Percentiles rank a stretch among this genome's conserved stretches.
Evolutionary conservation across 2,329 filamentous ascomycete genomes (phyloP).

Genomic region (Cladosporium velox): DNA sequence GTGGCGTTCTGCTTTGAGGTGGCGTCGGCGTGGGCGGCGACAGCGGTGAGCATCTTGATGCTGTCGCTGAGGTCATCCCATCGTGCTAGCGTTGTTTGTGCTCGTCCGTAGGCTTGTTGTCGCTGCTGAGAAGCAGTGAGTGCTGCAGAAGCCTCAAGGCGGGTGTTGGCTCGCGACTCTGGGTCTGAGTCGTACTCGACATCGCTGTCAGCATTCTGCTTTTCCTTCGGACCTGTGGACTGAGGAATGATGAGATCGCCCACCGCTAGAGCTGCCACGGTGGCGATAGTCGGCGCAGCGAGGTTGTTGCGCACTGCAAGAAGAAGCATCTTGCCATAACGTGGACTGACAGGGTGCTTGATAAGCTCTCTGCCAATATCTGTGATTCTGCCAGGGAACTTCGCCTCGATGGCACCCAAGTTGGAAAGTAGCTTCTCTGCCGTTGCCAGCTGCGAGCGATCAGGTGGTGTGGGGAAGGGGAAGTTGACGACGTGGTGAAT

Average conservation of each 20-base stretch:
- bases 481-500: slow-evolving; percentile 89
- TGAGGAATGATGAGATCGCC: slow-evolving; percentile 86
- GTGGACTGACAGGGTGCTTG: slow-evolving; percentile 83
- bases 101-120: slow-evolving; percentile 66
- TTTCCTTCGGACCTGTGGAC: slow-evolving; percentile 18
- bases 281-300: slow-evolving; percentile 79
- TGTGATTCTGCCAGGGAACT: slow-evolving; percentile 68
- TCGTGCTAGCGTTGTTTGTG: slow-evolving; percentile 75
- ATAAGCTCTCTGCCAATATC: slow-evolving; percentile 78
- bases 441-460: slow-evolving; percentile 71
- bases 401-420: slow-evolving; percentile 73
- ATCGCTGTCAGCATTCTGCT: slow-evolving; percentile 58
- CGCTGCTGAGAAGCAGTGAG: slow-evolving; percentile 60
- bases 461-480: slow-evolving; percentile 90
- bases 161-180: slow-evolving; percentile 13
- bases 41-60: slow-evolving; percentile 84
- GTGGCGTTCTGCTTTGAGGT: slow-evolving; percentile 46
- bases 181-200: slow-evolving; percentile 16
- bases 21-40: slow-evolving; percentile 82
- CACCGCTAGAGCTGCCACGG: slow-evolving; percentile 86
- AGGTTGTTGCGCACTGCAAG: slow-evolving; percentile 82
- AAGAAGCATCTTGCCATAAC: slow-evolving; percentile 88
- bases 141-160: slow-evolving; percentile 41
- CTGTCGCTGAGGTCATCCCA: slow-evolving; percentile 84
- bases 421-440: slow-evolving; percentile 86